These are phyloP conservation scores for Coelastrella sp. DNA, from an alignment of 139 green algal species.

Conservation along the genomic window DNA sequence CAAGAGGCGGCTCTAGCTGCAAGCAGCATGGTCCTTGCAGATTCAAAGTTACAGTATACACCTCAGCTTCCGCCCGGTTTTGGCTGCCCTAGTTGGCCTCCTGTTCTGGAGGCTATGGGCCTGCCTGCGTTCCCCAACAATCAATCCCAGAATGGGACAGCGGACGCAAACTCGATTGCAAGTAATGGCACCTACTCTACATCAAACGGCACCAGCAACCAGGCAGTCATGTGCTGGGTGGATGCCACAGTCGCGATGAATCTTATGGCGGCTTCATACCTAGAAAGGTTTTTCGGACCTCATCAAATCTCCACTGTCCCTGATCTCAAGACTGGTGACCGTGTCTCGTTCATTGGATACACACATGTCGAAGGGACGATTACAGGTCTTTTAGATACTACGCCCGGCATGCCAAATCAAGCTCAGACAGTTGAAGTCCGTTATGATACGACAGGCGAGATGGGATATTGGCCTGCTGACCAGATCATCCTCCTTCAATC, in stretches of 20 bases:
- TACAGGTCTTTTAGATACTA: too few relatives aligned
- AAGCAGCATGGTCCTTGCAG: background rate
- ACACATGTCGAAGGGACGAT: background rate
- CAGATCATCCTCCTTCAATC: too few relatives aligned
- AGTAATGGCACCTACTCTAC: background rate
- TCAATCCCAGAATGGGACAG: background rate
- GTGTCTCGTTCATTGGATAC: background rate
- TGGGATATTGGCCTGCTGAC: too few relatives aligned
- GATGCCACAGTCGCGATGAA: slow-evolving; percentile 4
- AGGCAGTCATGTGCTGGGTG: background rate
- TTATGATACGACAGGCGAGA: too few relatives aligned
- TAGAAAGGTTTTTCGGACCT: background rate
- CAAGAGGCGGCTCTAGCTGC: background rate
- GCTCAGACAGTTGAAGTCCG: too few relatives aligned
- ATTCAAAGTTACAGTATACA: background rate
- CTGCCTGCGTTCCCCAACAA: background rate
- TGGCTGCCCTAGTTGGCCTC: background rate
- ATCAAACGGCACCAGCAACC: background rate
- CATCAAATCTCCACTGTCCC: too few relatives aligned
- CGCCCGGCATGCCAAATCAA: too few relatives aligned
- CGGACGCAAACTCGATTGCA: background rate
- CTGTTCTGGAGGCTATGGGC: background rate
- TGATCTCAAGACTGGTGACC: too few relatives aligned
- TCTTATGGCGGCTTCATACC: background rate
- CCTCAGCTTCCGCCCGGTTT: background rate